Base-by-base conservation (phyloP, 441 rosid species). In the Geranium incanum region DNA sequence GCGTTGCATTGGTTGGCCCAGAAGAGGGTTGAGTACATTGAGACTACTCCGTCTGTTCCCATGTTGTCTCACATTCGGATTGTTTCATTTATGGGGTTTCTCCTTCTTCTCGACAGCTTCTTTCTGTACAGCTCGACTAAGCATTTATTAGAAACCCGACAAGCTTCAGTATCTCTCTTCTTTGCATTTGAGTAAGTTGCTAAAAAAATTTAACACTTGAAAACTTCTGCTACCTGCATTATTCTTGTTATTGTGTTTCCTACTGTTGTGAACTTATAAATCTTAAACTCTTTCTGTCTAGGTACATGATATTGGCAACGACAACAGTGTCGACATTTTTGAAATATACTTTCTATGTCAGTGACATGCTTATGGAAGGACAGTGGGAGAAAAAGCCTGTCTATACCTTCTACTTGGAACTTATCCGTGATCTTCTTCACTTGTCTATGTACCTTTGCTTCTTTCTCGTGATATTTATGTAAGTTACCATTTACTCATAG, bases 331-430 rank as follows among this genome's bases (percentile, higher is more conserved):
- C 96, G 0, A 90, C 92, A 69, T 86, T 95, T 85, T 89, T 92
- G 11, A 95, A 95, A 78, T 95, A 92, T 74, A 79, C 86, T 45
- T 95, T 95, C 84, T 89, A 88, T 71, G 93, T 92, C 38, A 95
- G 88, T 57, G 99, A 95, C 86, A 90, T 95, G 97, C 87, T 95
- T 12, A 95, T 95, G 99, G 99, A 95, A 76, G 99, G 99, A 74
- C 97, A 92, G 71, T 95, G 99, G 99, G 99, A 95, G 80, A 87
- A 74, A 73, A 95, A 88, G 80, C 92, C 97, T 68, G 90, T 95
- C 68, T 95, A 90, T 75, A 95, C 99, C 70, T 95, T 95, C 78
- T 95, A 92, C 83, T 80, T 95, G 82, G 97, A 95, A 84, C 96
- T 95, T 73, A 82, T 95, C 7, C 94, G 90, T n/a, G 99, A 92